Evolutionary conservation across 73 alveolate species (phyloP).

Genomic region (Durusdinium trenchii): DNA sequence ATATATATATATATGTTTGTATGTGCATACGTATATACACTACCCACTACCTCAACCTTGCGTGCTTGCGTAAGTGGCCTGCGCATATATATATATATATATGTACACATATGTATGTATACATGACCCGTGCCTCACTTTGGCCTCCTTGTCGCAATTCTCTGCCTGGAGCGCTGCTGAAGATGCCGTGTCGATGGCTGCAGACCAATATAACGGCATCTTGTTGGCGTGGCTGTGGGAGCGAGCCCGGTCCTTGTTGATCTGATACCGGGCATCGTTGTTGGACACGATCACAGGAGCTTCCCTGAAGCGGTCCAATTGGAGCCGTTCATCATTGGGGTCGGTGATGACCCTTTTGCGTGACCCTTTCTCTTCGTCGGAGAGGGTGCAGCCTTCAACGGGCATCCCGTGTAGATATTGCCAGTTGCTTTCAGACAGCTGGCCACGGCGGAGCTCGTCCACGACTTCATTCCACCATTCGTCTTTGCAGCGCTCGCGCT

Average conservation of each 20-base stretch:
- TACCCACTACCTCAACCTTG: no score
- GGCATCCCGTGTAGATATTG: constrained; percentile 30
- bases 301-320: background rate
- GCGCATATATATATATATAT: no score
- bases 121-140: no score
- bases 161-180: constrained; percentile 1
- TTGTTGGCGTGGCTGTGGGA: background rate
- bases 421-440: background rate
- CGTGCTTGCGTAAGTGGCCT: no score
- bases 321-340: constrained; percentile 23
- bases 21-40: no score
- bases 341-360: constrained; percentile 1
- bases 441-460: constrained; percentile 13
- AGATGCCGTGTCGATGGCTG: background rate
- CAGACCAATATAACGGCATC: constrained; percentile 24
- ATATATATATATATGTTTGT: no score
- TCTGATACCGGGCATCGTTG: constrained; percentile 48
- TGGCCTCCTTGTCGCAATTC: background rate
- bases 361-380: constrained; percentile 15
- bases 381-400: constrained; percentile 48
- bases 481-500: constrained; percentile 63
- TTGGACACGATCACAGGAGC: constrained; percentile 70
- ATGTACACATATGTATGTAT: no score
- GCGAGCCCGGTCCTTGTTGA: constrained; percentile 69
- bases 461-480: constrained; percentile 70